phyloP scores from a whole-genome alignment of 805 yeast genomes.

The Wickerhamiella shivajii region DNA sequence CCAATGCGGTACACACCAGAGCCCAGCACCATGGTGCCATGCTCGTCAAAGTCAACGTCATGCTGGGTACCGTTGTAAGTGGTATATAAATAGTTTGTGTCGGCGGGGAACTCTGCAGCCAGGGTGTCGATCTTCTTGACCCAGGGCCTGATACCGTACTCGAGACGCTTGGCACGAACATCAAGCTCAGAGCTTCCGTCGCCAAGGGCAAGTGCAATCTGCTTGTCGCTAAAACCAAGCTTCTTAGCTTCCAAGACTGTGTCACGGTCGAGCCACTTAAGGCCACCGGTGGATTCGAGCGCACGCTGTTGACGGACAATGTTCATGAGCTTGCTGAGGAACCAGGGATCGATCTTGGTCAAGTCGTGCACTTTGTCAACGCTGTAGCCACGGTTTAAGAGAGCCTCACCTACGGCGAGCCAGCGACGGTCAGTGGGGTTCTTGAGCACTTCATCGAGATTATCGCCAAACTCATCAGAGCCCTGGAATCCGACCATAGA shows the following conservation, averaged over 20 bases:
- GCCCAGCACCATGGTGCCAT: conserved; percentile 89
- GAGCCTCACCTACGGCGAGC: conserved; percentile 96
- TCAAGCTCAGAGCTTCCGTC: conserved; percentile 64
- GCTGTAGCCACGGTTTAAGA: conserved; percentile 76
- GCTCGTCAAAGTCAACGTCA: conserved; percentile 74
- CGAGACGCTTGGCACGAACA: conserved; percentile 70
- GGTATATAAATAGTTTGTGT: conserved; percentile 87
- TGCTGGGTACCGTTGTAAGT: conserved; percentile 83
- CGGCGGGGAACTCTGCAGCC: conserved; percentile 98
- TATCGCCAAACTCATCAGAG: conserved; percentile 56
- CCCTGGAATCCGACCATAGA: conserved; percentile 83
- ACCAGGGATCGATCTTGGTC: conserved; percentile 92
- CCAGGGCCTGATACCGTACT: conserved; percentile 70
- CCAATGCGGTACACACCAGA: conserved; percentile 99
- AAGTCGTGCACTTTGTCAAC: conserved; percentile 88
- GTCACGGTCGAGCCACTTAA: conserved; percentile 41
- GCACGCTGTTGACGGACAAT: conserved; percentile 67
- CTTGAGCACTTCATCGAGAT: conserved; percentile 82
- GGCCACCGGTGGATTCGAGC: conserved; percentile 20
- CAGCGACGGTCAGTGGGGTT: conserved; percentile 95
- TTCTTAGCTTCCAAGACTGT: conserved; percentile 67
- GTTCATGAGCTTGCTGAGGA: conserved; percentile 81
- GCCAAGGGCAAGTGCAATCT: conserved; percentile 66
- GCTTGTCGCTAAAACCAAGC: conserved; percentile 90
- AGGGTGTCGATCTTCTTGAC: conserved; percentile 94